Evolutionary conservation across 257 asterid species (phyloP).

Genomic region (Petunia axillaris): DNA sequence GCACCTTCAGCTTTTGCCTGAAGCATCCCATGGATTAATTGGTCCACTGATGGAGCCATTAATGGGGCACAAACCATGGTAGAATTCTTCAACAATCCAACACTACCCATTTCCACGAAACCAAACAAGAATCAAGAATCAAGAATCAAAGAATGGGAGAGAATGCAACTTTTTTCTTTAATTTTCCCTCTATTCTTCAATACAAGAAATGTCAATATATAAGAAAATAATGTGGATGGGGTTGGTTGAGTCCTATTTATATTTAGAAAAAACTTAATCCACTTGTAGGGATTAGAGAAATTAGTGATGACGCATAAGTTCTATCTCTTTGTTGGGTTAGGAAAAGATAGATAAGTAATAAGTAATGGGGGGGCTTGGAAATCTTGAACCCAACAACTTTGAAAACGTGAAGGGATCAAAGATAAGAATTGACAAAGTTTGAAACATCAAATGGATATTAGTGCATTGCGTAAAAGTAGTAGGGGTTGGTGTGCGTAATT

Average conservation of each 20-base stretch:
- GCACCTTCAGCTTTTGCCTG: conserved; percentile 62
- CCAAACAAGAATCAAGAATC: conserved; percentile 4
- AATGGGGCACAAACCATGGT: conserved; percentile 55
- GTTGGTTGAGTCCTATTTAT: conserved; percentile 24
- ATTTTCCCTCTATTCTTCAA: not conserved
- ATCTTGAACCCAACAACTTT: conserved; percentile 20
- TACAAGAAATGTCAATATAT: not conserved
- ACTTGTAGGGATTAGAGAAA: not conserved
- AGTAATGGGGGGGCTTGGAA: not conserved
- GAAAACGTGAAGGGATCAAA: conserved; percentile 18
- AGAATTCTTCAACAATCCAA: conserved; percentile 41
- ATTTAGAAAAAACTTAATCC: not conserved
- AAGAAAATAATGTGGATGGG: conserved; percentile 20
- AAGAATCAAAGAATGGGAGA: not conserved
- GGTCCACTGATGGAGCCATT: conserved; percentile 47
- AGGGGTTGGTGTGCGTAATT: conserved; percentile 17
- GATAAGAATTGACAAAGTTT: not conserved
- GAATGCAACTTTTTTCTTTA: conserved; percentile 10
- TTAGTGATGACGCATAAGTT: not conserved
- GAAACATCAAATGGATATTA: conserved; percentile 16
- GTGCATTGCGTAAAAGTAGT: not conserved
- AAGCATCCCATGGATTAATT: conserved; percentile 48
- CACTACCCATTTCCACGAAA: conserved; percentile 38
- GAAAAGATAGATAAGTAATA: not conserved
- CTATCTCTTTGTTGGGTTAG: conserved; percentile 14